phyloP scores from a whole-genome alignment of 179 eudicot genomes.

The Carnegiea gigantea region DNA sequence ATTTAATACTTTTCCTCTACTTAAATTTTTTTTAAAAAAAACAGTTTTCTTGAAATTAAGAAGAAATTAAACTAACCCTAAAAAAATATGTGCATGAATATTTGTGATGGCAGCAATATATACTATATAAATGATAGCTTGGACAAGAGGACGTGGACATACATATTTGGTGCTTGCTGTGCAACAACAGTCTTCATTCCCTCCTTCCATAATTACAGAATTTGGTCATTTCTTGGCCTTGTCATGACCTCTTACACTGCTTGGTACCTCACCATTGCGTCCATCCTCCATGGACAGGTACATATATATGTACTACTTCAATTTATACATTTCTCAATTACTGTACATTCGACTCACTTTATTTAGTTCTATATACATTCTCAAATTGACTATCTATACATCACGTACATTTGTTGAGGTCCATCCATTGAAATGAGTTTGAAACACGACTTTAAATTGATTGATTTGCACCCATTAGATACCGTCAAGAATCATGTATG shows the following conservation, averaged over 20 bases:
- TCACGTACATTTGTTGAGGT: too few relatives aligned
- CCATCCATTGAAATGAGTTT: too few relatives aligned
- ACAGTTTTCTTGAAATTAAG: neutral
- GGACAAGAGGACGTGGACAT: constrained; percentile 94
- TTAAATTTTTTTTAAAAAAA: too few relatives aligned
- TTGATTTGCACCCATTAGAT: too few relatives aligned
- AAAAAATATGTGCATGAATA: too few relatives aligned
- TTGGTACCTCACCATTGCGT: constrained; percentile 89
- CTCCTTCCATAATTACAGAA: constrained; percentile 83
- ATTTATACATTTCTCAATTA: too few relatives aligned
- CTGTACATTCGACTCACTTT: too few relatives aligned
- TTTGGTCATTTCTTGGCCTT: constrained; percentile 88
- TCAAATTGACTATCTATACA: too few relatives aligned
- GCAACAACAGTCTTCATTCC: constrained; percentile 88
- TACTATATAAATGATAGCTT: constrained; percentile 84
- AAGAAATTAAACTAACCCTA: neutral
- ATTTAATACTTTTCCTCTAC: neutral
- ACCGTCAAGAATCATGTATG: too few relatives aligned
- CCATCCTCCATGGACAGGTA: constrained; percentile 89
- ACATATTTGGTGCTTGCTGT: constrained; percentile 88
- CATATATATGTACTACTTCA: neutral
- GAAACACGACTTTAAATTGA: too few relatives aligned
- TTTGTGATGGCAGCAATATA: constrained; percentile 55
- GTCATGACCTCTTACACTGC: constrained; percentile 89
- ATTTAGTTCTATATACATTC: too few relatives aligned